Evolutionary conservation across 2,329 filamentous ascomycete genomes (phyloP).

Genomic region (Fusarium acutatum): DNA sequence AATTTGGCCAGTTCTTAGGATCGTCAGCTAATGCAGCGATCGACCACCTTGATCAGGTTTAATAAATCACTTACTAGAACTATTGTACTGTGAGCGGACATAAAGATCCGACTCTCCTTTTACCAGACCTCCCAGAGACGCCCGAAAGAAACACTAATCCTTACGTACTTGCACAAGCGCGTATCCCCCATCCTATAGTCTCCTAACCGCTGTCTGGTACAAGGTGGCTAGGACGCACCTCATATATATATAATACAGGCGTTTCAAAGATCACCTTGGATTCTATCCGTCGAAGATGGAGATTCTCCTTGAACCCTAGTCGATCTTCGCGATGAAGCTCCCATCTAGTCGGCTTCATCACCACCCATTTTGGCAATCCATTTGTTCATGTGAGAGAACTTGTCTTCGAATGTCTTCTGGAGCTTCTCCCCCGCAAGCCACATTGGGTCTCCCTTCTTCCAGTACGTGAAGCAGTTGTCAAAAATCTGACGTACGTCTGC

Average conservation of each 20-base stretch:
- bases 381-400: conserved; percentile 66
- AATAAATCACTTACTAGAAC: neutral
- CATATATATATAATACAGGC: neutral
- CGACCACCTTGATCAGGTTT: neutral
- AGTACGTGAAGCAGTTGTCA: conserved; percentile 71
- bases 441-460: conserved; percentile 64
- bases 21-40: neutral
- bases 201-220: neutral
- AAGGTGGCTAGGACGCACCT: neutral
- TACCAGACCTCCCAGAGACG: neutral
- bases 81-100: neutral
- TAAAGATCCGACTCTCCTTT: neutral
- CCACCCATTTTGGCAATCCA: conserved; percentile 64
- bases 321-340: neutral
- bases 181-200: neutral
- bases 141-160: conserved; percentile 5
- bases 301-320: neutral
- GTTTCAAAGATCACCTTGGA: neutral
- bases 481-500: conserved; percentile 70
- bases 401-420: conserved; percentile 67
- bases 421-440: conserved; percentile 65
- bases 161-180: neutral
- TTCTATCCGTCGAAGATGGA: neutral
- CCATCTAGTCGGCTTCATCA: conserved; percentile 45
- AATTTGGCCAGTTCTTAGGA: neutral